Base-by-base conservation (phyloP, 176 grass and related monocot species). In the Eragrostis curvula region DNA sequence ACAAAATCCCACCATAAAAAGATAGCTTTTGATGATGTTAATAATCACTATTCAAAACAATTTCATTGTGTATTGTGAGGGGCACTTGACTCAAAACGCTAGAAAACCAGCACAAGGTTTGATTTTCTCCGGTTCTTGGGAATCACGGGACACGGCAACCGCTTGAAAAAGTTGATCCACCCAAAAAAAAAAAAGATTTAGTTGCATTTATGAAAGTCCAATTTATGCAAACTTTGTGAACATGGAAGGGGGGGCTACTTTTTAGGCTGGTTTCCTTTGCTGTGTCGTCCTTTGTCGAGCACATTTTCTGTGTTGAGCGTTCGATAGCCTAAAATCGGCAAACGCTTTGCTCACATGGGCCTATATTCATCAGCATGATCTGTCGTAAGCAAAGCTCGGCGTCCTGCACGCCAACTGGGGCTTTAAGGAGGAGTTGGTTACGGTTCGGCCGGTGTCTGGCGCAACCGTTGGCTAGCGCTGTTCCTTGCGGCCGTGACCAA, bases 401-500 rank as follows among this genome's bases (percentile, higher is more conserved):
- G 15, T 78, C 28, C 32, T 49, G 65, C 28, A 74, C 59, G 60
- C n/a, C 46, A 60, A 50, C 27, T 2, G 27, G 12, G 51, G 42
- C 73, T 24, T 3, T 53, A 85, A 85, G 66, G 17, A 79, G 75
- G 57, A 44, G 68, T 71, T 60, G 16, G 84, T 79, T 85, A 11
- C 2, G 12, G 44, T 42, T 85, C 15, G 44, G 53, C 83, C 43
- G n/a, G 29, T 71, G 74, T 71, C 83, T 16, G 55, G 43, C 46
- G 8, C 57, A 85, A 85, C 68, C 17, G 74, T 4, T 36, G 32
- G n/a, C 62, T 58, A 3, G 30, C 48, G 66, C 74, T 62, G 74
- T 85, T 79, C 63, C 83, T 78, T 79, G 75, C 42, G 23, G 29
- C 46, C 7, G 43, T 61, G n/a, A n/a, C 74, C 83, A 71, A 71